Evolutionary conservation across 176 grass and related monocot genomes (phyloP).

Genomic region (Panicum miliaceum): DNA sequence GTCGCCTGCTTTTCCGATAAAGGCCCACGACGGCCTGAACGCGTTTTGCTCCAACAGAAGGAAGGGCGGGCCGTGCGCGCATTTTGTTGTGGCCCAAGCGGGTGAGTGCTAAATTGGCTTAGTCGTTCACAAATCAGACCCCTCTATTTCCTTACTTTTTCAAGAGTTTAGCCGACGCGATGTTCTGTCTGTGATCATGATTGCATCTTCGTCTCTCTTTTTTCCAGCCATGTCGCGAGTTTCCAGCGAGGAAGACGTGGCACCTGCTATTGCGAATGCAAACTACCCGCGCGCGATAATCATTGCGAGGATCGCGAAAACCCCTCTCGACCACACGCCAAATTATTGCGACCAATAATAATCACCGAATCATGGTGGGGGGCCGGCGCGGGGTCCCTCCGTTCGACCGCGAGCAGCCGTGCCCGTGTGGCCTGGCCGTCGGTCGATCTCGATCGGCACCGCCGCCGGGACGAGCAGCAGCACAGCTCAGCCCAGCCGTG

Average conservation of each 20-base stretch:
- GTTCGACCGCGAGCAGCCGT: not conserved
- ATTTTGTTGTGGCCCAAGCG: not conserved
- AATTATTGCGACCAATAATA: not conserved
- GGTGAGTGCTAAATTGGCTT: not conserved
- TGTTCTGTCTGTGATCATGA: not conserved
- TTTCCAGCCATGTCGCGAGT: not conserved
- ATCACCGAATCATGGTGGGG: slow-evolving; percentile 29
- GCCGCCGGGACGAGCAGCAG: too few species aligned
- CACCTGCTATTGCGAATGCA: not conserved
- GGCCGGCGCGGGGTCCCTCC: too few species aligned
- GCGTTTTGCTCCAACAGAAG: too few species aligned
- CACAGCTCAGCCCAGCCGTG: not conserved
- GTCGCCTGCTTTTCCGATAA: too few species aligned
- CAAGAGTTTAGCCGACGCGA: not conserved
- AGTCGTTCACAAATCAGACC: not conserved
- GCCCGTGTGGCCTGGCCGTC: not conserved
- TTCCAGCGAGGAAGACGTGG: slow-evolving; percentile 26
- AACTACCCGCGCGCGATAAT: not conserved
- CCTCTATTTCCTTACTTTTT: too few species aligned
- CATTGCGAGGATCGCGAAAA: not conserved
- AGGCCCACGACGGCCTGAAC: too few species aligned
- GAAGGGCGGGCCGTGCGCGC: too few species aligned
- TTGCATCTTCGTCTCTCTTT: not conserved
- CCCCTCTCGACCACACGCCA: not conserved
- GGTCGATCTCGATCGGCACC: too few species aligned